These are phyloP conservation scores for Houttuynia cordata DNA, from an alignment of 164 flowering plant genomes.

Conservation along the genomic window DNA sequence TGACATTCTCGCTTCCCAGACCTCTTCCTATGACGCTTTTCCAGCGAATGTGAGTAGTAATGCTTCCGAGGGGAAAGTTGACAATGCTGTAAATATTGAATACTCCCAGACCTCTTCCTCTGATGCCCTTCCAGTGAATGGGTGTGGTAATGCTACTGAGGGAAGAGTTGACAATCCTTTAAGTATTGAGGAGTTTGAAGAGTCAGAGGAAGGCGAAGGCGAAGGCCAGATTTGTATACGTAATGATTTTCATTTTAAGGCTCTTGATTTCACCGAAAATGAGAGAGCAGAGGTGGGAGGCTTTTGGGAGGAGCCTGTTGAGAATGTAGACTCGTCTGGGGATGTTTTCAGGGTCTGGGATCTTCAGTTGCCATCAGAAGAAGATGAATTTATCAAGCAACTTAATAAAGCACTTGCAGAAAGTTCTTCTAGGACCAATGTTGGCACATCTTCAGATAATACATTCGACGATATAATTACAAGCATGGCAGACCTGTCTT, in stretches of 20 bases:
- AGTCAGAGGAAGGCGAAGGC: constrained; percentile 1
- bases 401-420: constrained; percentile 31
- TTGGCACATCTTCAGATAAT: constrained; percentile 5
- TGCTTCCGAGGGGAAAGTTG: background rate
- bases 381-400: constrained; percentile 32
- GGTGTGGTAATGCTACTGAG: too few species aligned
- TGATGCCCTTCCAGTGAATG: too few species aligned
- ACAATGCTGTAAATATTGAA: constrained; percentile 5
- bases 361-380: constrained; percentile 28
- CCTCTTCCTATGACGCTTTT: constrained; percentile 7
- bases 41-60: constrained; percentile 1
- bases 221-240: constrained; percentile 3
- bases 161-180: too few species aligned
- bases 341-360: constrained; percentile 71
- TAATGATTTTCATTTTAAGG: constrained; percentile 15
- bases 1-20: constrained; percentile 22
- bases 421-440: background rate
- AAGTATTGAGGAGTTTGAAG: constrained; percentile 1
- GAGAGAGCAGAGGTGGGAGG: constrained; percentile 11
- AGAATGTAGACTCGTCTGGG: constrained; percentile 21
- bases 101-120: too few species aligned
- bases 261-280: constrained; percentile 1
- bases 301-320: constrained; percentile 5
- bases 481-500: constrained; percentile 38
- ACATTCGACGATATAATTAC: constrained; percentile 32